Conservation (phyloP, 148 eudicot genomes). For the Fagopyrum homotropicum region DNA sequence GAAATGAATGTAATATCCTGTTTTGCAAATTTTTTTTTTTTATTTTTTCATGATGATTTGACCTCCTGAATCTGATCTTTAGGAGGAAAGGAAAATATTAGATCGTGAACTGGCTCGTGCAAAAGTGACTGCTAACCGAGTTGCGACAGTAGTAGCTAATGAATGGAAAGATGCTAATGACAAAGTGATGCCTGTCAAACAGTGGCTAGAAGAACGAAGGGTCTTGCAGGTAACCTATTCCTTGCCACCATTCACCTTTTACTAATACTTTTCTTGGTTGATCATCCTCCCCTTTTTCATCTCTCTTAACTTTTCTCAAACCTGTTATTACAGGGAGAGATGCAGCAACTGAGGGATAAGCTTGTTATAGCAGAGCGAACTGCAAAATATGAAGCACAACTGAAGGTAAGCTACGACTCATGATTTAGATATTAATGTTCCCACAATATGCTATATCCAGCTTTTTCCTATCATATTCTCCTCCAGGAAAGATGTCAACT, state of each 20-base stretch:
- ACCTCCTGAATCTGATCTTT: constrained; percentile 9
- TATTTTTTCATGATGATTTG: neutral
- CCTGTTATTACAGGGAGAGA: constrained; percentile 45
- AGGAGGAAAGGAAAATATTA: constrained; percentile 77
- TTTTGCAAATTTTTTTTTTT: neutral
- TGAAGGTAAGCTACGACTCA: constrained; percentile 34
- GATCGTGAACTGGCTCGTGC: constrained; percentile 78
- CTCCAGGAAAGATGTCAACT: constrained; percentile 57
- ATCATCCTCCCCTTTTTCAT: neutral
- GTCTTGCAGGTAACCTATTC: constrained; percentile 48
- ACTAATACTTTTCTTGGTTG: neutral
- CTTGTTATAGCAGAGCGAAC: constrained; percentile 52
- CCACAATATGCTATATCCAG: neutral
- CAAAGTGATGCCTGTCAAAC: constrained; percentile 81
- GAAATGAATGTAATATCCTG: constrained; percentile 58
- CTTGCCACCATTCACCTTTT: neutral
- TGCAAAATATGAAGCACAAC: constrained; percentile 62
- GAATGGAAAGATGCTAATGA: constrained; percentile 84
- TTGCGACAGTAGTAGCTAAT: constrained; percentile 74
- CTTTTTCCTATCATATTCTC: neutral
- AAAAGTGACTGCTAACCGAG: constrained; percentile 71
- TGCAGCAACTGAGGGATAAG: constrained; percentile 69
- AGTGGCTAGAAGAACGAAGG: constrained; percentile 77
- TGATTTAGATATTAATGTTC: constrained; percentile 7
- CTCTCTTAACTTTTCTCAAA: neutral